phyloP scores from a whole-genome alignment of 2,329 filamentous ascomycete genomes.

The Torrubiellomyces zombiae region DNA sequence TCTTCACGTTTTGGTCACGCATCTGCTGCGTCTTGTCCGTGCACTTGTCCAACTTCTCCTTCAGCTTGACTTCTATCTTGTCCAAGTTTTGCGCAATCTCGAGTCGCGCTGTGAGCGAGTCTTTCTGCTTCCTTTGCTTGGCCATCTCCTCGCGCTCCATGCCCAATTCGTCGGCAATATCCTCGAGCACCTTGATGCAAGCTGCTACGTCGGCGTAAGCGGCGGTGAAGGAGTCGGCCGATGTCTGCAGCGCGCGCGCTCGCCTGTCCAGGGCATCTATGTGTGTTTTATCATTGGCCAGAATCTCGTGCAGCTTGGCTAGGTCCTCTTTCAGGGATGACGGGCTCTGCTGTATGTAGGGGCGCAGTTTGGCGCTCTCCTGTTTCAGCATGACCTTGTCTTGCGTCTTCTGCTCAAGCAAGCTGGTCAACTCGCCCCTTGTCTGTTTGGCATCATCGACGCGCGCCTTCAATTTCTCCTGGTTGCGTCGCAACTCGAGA shows the following conservation, averaged over 20 bases:
- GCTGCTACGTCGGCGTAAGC: conserved; percentile 73
- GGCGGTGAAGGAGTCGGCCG: conserved; percentile 72
- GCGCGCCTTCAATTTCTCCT: conserved; percentile 68
- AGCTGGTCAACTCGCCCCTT: conserved; percentile 57
- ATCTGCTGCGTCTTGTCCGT: conserved; percentile 74
- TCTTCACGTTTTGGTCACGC: conserved; percentile 62
- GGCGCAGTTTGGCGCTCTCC: conserved; percentile 76
- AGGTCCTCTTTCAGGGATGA: conserved; percentile 67
- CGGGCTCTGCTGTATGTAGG: conserved; percentile 83
- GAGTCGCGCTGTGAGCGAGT: conserved; percentile 72
- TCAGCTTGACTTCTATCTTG: conserved; percentile 66
- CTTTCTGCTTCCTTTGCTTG: conserved; percentile 64
- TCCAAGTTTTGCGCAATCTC: conserved; percentile 89
- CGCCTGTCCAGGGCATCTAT: conserved; percentile 80
- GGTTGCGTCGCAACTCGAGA: conserved; percentile 62
- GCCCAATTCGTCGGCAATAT: conserved; percentile 65
- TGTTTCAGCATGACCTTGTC: conserved; percentile 56
- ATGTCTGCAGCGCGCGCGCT: conserved; percentile 80
- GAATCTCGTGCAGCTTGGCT: conserved; percentile 62
- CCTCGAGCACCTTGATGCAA: conserved; percentile 78
- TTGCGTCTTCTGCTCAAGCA: conserved; percentile 56
- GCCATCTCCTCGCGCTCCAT: conserved; percentile 86
- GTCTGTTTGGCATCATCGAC: conserved; percentile 70
- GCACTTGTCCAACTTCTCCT: conserved; percentile 73
- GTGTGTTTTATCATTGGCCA: conserved; percentile 63